Evolutionary conservation across 139 green algal species (phyloP), one percentile per base, ranked within the genome.

Genomic region (Chlamydomonas schloesseri): DNA sequence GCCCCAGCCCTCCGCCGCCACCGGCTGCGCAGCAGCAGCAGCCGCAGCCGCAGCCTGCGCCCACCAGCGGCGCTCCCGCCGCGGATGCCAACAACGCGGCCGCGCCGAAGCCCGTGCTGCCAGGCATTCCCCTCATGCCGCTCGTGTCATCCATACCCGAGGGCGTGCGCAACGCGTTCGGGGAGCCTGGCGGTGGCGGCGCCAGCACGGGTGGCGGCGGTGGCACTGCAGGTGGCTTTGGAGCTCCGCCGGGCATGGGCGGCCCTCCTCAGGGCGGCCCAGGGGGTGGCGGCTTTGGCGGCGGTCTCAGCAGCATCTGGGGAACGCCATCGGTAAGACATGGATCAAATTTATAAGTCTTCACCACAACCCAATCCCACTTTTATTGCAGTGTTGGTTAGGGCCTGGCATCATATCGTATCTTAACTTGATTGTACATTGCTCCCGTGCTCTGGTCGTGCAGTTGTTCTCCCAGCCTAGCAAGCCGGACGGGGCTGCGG

Each of bases 261-360:
- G 42, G 42, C 42, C 42, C 42, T 13, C 42, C 42, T 6, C 33
- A 23, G 31, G 31, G 31, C 18, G 15, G 15, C 64, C 13, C 15
- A 3, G 31, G 15, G 1, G 33, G 31, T 8, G 67, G 67, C 5
- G 67, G 31, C n/a, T 28, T 46, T 29, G 67, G 67, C 67, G 69
- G 69, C 34, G 69, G 67, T 6, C 71, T 82, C 37, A 62, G 76
- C 60, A 83, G 78, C 65, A 84, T 84, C 46, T 84, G 78, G 78
- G 78, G 78, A 15, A 67, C 62, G 0, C 28, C 77, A 3, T 46
- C 62, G 77, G 77, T 83, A 20, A 34, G 77, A 6, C 33, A 29
- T 57, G 8, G 58, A 8, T 67, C n/a, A n/a, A n/a, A n/a, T n/a
- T n/a, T n/a, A n/a, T n/a, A n/a, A n/a, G n/a, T n/a, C n/a, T n/a